phyloP scores from a whole-genome alignment of 2,329 filamentous ascomycete genomes.

The Didymella glomerata region DNA sequence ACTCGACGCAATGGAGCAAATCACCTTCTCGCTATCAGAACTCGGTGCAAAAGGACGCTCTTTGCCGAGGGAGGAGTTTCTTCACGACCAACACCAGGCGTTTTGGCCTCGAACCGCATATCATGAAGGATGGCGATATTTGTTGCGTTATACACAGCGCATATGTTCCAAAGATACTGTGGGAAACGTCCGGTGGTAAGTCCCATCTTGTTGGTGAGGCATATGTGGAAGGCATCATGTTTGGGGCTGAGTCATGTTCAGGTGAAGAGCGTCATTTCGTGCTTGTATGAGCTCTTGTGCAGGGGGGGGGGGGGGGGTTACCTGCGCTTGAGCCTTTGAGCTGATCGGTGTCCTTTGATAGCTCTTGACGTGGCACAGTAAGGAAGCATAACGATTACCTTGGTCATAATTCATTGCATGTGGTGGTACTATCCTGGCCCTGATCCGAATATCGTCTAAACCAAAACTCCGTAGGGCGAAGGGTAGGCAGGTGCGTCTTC shows the following conservation, averaged over 20 bases:
- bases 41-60: background rate
- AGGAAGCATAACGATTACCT: background rate
- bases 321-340: too few relatives aligned
- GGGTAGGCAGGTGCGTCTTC: too few relatives aligned
- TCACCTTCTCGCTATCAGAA: background rate
- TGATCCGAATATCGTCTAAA: background rate
- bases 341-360: background rate
- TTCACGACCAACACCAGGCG: background rate
- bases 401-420: slow-evolving; percentile 3
- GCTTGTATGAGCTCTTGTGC: background rate
- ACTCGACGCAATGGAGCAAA: background rate
- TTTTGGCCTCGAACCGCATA: background rate
- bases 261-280: background rate
- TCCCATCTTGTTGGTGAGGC: background rate
- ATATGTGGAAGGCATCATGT: background rate
- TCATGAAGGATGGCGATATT: background rate
- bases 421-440: background rate
- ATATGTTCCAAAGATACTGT: background rate
- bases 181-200: background rate
- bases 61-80: background rate
- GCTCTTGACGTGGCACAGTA: background rate
- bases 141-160: background rate
- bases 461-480: background rate
- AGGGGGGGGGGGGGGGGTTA: too few relatives aligned
- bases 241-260: background rate